A percentile compares a stretch with the other conserved stretches of the same genome.
Conservation (phyloP, 2,329 filamentous ascomycete species). For the Rhynchosporium secalis region DNA sequence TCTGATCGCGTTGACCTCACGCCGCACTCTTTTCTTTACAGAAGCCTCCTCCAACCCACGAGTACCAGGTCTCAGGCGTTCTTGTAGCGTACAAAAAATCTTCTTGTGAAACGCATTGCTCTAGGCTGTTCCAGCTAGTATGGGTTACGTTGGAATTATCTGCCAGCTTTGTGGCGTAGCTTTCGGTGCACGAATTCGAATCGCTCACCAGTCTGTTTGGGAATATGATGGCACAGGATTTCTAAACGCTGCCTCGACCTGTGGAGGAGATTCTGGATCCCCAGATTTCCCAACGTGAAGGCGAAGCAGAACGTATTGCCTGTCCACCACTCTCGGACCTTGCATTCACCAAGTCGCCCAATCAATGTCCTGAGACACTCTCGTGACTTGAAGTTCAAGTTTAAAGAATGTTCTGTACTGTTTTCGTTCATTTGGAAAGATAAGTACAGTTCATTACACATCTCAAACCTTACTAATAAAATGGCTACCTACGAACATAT, state of each 20-base stretch:
- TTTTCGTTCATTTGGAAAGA: too few species aligned
- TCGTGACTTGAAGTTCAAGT: too few species aligned
- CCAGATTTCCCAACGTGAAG: background rate
- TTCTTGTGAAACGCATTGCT: too few species aligned
- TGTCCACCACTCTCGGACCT: too few species aligned
- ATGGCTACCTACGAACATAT: conserved; percentile 4
- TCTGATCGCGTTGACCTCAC: background rate
- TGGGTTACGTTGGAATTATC: background rate
- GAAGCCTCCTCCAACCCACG: background rate
- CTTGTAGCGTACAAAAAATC: too few species aligned
- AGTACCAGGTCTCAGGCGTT: too few species aligned
- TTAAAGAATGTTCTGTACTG: background rate
- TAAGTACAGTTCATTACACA: too few species aligned
- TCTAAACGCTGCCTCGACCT: background rate
- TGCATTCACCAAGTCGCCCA: too few species aligned
- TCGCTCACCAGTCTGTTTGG: background rate
- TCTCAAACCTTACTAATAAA: too few species aligned
- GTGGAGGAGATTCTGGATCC: conserved; percentile 10
- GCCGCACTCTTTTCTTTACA: background rate
- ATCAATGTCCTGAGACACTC: background rate
- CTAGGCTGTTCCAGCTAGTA: background rate
- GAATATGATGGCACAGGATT: conserved; percentile 2
- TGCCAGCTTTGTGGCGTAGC: conserved; percentile 9
- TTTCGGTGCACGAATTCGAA: conserved; percentile 4
- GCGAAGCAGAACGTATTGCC: background rate